These are phyloP conservation scores for Beauveria sp. DNA, from an alignment of 2,329 filamentous ascomycete genomes.

Conservation along the genomic window DNA sequence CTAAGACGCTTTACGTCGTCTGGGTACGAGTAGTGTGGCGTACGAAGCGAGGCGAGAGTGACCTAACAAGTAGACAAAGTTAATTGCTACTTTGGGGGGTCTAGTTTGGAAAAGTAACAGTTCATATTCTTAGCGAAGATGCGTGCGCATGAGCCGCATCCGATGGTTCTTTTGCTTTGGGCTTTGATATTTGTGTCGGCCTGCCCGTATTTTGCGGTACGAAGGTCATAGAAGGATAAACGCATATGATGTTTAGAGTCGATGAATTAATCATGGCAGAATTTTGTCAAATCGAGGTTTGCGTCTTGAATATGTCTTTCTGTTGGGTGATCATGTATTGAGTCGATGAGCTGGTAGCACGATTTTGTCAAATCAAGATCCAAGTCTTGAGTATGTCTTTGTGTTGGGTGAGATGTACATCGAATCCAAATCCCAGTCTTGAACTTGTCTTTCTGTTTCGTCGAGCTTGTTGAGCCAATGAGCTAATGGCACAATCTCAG, in stretches of 20 bases:
- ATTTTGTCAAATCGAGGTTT: background rate
- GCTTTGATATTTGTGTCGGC: background rate
- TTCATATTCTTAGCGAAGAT: constrained; percentile 4
- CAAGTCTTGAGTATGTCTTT: too few relatives aligned
- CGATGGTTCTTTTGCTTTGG: background rate
- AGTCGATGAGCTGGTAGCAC: background rate
- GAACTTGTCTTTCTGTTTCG: background rate
- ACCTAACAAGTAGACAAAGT: background rate
- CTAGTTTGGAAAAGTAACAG: background rate
- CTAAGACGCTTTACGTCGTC: background rate
- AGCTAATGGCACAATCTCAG: background rate
- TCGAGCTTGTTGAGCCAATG: background rate
- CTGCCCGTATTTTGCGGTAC: background rate
- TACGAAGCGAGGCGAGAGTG: too few relatives aligned
- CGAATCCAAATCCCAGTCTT: background rate
- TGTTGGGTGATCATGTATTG: background rate
- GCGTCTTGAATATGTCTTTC: background rate
- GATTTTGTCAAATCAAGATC: too few relatives aligned
- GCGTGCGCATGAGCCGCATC: background rate
- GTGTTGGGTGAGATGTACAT: too few relatives aligned
- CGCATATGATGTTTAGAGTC: background rate
- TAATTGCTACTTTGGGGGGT: background rate
- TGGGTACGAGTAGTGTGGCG: background rate
- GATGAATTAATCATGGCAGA: background rate
- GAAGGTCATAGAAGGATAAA: constrained; percentile 4